Conservation (phyloP, 2,329 filamentous ascomycete species). For the Thielaviopsis punctulata region DNA sequence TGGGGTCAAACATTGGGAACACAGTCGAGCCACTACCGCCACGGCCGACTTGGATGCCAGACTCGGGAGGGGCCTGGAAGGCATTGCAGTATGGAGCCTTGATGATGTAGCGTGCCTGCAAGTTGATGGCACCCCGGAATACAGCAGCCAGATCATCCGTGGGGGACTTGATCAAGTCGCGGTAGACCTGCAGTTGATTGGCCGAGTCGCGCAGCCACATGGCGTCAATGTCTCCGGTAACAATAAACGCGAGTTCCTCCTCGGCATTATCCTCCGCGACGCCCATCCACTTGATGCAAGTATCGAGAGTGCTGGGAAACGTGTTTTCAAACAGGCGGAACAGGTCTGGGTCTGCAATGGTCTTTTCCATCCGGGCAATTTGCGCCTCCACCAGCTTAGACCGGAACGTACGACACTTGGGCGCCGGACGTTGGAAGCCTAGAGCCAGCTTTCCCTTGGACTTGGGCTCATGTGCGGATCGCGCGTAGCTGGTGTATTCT, state of each 20-base stretch:
- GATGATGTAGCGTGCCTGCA: constrained; percentile 51
- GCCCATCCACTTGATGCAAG: constrained; percentile 62
- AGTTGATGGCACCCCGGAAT: constrained; percentile 54
- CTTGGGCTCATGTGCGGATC: constrained; percentile 42
- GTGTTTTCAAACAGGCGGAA: constrained; percentile 70
- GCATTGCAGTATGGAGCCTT: constrained; percentile 72
- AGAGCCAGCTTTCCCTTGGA: constrained; percentile 62
- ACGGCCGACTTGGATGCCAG: constrained; percentile 36
- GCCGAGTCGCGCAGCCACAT: constrained; percentile 80
- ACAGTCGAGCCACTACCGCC: constrained; percentile 12
- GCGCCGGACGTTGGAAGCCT: constrained; percentile 61
- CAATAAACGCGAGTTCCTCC: constrained; percentile 57
- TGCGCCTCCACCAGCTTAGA: constrained; percentile 10
- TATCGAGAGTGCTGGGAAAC: constrained; percentile 69
- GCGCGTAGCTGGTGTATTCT: constrained; percentile 10
- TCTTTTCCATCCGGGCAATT: constrained; percentile 20
- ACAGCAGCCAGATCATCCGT: constrained; percentile 43
- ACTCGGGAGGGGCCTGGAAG: constrained; percentile 71
- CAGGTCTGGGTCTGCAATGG: constrained; percentile 40
- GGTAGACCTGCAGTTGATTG: constrained; percentile 54
- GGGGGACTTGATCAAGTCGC: constrained; percentile 37
- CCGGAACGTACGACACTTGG: constrained; percentile 54
- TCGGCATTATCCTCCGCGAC: constrained; percentile 33
- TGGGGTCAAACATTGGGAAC: constrained; percentile 14
- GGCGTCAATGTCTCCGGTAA: constrained; percentile 71